phyloP scores from a whole-genome alignment of 148 eudicot genomes.

The Silene conica region DNA sequence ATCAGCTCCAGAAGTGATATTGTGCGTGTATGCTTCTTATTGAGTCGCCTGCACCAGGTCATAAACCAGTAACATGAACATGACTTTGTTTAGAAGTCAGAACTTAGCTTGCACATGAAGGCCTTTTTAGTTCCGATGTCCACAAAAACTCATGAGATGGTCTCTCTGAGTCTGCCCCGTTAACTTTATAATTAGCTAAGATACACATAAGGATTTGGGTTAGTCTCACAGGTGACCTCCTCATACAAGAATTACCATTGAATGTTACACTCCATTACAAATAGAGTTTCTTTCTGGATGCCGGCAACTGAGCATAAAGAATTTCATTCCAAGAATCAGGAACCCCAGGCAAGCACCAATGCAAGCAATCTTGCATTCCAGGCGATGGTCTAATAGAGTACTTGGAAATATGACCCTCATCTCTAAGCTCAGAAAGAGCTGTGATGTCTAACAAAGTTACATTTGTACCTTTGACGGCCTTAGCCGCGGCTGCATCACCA shows the following conservation, averaged over 20 bases:
- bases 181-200: too few species aligned
- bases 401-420: conserved; percentile 67
- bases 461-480: conserved; percentile 51
- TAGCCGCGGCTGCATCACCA: conserved; percentile 39
- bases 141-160: background rate
- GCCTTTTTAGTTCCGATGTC: background rate
- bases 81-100: background rate
- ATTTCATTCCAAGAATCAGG: conserved; percentile 80
- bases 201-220: background rate
- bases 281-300: conserved; percentile 11
- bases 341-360: conserved; percentile 82
- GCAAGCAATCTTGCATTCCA: conserved; percentile 70
- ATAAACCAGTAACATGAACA: background rate
- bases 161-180: too few species aligned
- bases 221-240: background rate
- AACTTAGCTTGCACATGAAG: background rate
- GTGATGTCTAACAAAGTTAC: conserved; percentile 62
- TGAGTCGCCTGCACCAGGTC: background rate
- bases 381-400: conserved; percentile 49
- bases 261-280: background rate
- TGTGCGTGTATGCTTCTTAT: background rate
- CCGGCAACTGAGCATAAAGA: conserved; percentile 49
- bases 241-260: background rate
- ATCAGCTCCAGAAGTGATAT: background rate
- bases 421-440: conserved; percentile 64